Evolutionary conservation across 1,284 basidiomycete genomes (phyloP).

Genomic region (Ustilago vetiveriae): DNA sequence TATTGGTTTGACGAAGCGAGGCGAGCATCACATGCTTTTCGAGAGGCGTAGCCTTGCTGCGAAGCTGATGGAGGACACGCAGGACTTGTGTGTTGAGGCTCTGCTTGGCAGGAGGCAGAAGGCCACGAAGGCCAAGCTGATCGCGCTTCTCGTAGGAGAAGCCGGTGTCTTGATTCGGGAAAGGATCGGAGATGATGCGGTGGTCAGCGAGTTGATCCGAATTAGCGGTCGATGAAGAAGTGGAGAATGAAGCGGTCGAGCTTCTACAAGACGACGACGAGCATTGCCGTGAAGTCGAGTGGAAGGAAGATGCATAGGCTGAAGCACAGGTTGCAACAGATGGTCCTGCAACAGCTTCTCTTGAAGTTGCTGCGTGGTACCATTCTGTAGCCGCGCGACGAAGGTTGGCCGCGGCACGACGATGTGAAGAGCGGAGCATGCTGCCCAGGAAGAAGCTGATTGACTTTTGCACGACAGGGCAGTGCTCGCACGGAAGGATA

Average conservation of each 20-base stretch:
- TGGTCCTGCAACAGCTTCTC: conserved; percentile 9
- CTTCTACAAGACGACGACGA: conserved; percentile 5
- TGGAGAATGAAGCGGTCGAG: conserved; percentile 18
- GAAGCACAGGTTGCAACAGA: conserved; percentile 1
- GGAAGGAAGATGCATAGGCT: conserved; percentile 1
- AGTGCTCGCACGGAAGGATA: too few species aligned
- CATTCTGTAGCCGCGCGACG: conserved; percentile 16
- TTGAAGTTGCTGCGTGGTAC: not conserved
- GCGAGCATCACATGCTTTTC: conserved; percentile 85
- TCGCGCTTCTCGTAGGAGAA: conserved; percentile 77
- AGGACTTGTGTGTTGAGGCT: conserved; percentile 71
- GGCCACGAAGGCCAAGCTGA: conserved; percentile 76
- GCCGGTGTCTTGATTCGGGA: conserved; percentile 70
- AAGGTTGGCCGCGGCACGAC: conserved; percentile 6
- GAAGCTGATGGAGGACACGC: conserved; percentile 76
- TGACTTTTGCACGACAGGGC: too few species aligned
- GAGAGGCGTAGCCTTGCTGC: conserved; percentile 75
- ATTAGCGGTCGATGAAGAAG: conserved; percentile 4
- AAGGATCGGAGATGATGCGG: conserved; percentile 39
- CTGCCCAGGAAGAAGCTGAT: too few species aligned
- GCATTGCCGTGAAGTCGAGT: not conserved
- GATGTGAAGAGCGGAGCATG: conserved; percentile 27
- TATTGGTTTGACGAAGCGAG: conserved; percentile 77
- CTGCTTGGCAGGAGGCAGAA: conserved; percentile 74
- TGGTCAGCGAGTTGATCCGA: conserved; percentile 36